Evolutionary conservation across 306 rosid species (phyloP).

Genomic region (Sicyos edulis): DNA sequence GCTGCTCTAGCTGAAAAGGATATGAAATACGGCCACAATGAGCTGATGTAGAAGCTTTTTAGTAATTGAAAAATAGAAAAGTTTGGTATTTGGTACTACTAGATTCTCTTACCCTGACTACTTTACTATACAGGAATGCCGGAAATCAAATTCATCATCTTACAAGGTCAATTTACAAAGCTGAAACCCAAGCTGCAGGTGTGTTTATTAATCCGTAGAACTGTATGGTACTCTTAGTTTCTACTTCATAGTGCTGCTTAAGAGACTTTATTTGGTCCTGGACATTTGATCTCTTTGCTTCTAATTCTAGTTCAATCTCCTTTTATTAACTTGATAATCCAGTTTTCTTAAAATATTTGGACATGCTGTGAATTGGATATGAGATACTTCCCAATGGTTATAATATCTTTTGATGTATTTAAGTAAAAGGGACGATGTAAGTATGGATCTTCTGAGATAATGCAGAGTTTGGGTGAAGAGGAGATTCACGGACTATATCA

Average conservation of each 20-base stretch:
- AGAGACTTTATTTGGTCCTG: background rate
- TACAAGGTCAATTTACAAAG: constrained; percentile 54
- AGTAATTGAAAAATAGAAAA: background rate
- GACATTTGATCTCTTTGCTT: background rate
- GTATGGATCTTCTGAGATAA: background rate
- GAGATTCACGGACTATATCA: background rate
- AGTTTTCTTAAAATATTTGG: background rate
- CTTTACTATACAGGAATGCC: constrained; percentile 41
- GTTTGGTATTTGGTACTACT: background rate
- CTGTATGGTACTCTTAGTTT: background rate
- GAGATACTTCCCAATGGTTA: background rate
- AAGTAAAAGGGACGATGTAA: background rate
- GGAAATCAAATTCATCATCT: constrained; percentile 63
- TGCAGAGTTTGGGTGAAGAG: background rate
- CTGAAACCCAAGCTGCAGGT: constrained; percentile 72
- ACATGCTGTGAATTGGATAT: background rate
- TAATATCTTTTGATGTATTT: background rate
- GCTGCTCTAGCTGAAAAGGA: constrained; percentile 74
- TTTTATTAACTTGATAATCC: background rate
- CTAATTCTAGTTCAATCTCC: background rate
- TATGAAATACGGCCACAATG: constrained; percentile 63
- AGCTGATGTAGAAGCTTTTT: constrained; percentile 53
- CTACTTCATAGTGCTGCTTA: background rate
- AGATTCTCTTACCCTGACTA: constrained; percentile 19
- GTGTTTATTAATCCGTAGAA: constrained; percentile 15